These are phyloP conservation scores for Suhomyces maxii DNA, from an alignment of 1,139 yeast species.

Conservation along the genomic window DNA sequence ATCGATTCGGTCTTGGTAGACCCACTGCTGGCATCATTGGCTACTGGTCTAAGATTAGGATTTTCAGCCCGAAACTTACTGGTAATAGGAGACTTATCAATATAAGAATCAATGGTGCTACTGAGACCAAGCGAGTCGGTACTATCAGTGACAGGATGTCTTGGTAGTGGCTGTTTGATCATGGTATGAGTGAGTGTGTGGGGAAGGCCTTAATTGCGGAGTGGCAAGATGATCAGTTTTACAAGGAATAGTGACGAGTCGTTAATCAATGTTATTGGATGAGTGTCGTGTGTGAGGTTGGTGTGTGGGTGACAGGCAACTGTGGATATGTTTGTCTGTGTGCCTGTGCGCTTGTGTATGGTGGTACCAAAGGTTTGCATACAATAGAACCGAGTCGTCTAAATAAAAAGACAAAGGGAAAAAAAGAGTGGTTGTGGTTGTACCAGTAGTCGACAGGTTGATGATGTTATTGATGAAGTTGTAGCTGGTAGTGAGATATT, in stretches of 20 bases:
- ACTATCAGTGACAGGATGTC: slow-evolving; percentile 2
- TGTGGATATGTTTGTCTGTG: too few relatives aligned
- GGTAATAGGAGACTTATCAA: slow-evolving; percentile 26
- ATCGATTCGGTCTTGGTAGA: background rate
- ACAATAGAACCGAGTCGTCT: slow-evolving; percentile 1
- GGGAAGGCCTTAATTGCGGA: too few relatives aligned
- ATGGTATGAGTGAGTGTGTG: background rate
- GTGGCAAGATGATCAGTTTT: too few relatives aligned
- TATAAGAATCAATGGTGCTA: slow-evolving; percentile 22
- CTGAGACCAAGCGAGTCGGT: slow-evolving; percentile 3
- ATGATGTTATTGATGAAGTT: too few relatives aligned
- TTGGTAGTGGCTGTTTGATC: slow-evolving; percentile 9
- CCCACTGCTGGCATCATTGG: slow-evolving; percentile 5
- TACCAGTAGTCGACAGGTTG: too few relatives aligned
- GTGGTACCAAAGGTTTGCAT: slow-evolving; percentile 6
- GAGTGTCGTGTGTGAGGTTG: too few relatives aligned
- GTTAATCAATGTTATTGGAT: too few relatives aligned
- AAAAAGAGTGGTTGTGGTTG: too few relatives aligned
- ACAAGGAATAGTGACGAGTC: too few relatives aligned
- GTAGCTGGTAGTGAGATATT: too few relatives aligned
- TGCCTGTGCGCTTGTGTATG: background rate
- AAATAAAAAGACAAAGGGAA: too few relatives aligned
- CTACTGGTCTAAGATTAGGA: slow-evolving; percentile 29
- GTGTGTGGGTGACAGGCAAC: too few relatives aligned
- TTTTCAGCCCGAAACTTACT: slow-evolving; percentile 24